Conservation (phyloP, 2,329 filamentous ascomycete genomes). For the Arthrobotrys megalospora region DNA sequence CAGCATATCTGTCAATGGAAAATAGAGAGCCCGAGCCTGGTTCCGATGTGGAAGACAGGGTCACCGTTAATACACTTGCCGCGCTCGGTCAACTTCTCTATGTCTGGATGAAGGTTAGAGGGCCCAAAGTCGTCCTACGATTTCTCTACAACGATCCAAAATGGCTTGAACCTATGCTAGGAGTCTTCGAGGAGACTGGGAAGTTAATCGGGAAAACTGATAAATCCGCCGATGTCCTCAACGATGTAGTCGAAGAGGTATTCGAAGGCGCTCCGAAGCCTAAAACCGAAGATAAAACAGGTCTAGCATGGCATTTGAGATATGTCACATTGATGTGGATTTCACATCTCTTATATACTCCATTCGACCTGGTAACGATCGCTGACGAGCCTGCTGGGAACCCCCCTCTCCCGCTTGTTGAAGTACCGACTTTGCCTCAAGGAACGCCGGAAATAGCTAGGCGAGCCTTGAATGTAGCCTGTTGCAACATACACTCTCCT, state of each 20-base stretch:
- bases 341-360: constrained; percentile 83
- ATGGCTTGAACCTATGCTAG: constrained; percentile 84
- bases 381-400: constrained; percentile 69
- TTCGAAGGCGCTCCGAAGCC: constrained; percentile 67
- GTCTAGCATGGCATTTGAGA: constrained; percentile 81
- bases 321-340: constrained; percentile 92
- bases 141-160: constrained; percentile 92
- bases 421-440: constrained; percentile 24
- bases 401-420: constrained; percentile 63
- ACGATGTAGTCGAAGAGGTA: constrained; percentile 36
- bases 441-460: constrained; percentile 49
- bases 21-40: constrained; percentile 61
- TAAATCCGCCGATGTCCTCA: constrained; percentile 60
- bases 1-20: constrained; percentile 25
- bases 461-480: constrained; percentile 43
- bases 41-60: constrained; percentile 58
- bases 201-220: constrained; percentile 62
- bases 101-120: constrained; percentile 92
- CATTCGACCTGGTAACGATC: constrained; percentile 90
- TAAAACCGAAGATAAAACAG: constrained; percentile 59
- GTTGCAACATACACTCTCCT: constrained; percentile 76
- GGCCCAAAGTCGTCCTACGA: constrained; percentile 90
- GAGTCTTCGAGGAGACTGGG: constrained; percentile 76
- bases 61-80: constrained; percentile 66
- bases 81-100: constrained; percentile 87